These are phyloP conservation scores for Citrullus colocynthis DNA, from an alignment of 306 rosid species.

Conservation along the genomic window DNA sequence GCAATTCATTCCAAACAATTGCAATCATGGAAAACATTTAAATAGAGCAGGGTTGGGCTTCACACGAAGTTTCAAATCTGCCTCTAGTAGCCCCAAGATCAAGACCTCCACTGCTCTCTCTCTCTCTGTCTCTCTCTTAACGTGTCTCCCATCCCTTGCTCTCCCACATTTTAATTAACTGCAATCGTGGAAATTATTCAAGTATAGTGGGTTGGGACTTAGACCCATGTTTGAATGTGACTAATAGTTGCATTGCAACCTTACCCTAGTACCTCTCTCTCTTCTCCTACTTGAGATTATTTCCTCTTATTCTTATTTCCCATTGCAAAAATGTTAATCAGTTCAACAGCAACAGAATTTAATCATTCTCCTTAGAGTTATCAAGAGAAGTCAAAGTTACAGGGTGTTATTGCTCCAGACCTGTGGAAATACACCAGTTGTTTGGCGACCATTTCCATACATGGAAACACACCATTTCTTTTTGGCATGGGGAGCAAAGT, in stretches of 20 bases:
- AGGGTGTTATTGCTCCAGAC: conserved; percentile 24
- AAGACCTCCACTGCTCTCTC: neutral
- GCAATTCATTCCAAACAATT: neutral
- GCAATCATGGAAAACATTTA: neutral
- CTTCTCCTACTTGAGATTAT: neutral
- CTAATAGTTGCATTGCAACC: neutral
- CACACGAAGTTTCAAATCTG: neutral
- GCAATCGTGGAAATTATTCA: neutral
- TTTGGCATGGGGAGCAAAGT: conserved; percentile 85
- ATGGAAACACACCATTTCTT: conserved; percentile 98
- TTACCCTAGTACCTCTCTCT: neutral
- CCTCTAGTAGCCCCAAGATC: neutral
- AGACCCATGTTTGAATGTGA: neutral
- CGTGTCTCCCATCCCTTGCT: neutral
- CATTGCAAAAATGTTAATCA: neutral
- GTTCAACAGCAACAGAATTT: conserved; percentile 10
- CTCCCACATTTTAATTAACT: neutral
- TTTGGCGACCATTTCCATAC: conserved; percentile 92
- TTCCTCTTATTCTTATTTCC: neutral
- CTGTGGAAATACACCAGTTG: conserved; percentile 96
- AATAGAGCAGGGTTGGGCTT: neutral
- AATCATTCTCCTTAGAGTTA: conserved; percentile 2
- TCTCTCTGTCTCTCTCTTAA: neutral
- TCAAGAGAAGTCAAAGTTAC: neutral
- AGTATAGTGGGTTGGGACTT: neutral